A percentile compares a stretch with the other conserved stretches of the same genome.
Conservation (phyloP, 768 basidiomycete species). For the Pseudohyphozyma bogoriensis region DNA sequence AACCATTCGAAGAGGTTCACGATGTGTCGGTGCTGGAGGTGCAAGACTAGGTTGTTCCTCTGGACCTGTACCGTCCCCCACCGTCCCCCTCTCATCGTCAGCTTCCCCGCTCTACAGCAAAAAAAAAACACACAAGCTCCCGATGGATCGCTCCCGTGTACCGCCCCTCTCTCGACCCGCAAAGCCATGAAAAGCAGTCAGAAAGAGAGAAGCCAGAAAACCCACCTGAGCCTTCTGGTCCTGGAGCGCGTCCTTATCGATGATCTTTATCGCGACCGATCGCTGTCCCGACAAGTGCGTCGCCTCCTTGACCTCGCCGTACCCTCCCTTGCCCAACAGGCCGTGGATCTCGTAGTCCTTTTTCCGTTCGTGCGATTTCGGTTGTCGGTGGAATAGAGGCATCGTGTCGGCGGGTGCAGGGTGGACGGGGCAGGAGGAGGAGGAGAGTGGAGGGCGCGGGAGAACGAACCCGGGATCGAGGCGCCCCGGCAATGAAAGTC, state of each 20-base stretch:
- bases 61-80: conserved; percentile 1
- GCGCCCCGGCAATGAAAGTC: too few species aligned
- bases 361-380: not conserved
- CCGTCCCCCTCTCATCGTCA: too few species aligned
- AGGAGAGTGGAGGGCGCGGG: too few species aligned
- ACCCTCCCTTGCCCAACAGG: conserved; percentile 9
- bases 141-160: too few species aligned
- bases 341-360: not conserved
- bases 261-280: conserved; percentile 27
- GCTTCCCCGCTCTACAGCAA: too few species aligned
- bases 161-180: too few species aligned
- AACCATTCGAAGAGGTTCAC: conserved; percentile 22
- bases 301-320: conserved; percentile 23
- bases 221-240: conserved; percentile 8
- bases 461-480: too few species aligned
- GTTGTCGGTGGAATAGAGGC: not conserved
- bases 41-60: conserved; percentile 3
- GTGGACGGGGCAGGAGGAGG: not conserved
- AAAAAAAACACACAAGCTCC: too few species aligned
- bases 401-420: not conserved
- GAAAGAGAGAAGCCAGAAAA: not conserved
- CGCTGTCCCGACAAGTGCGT: not conserved
- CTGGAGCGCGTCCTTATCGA: conserved; percentile 11
- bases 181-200: too few species aligned
- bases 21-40: conserved; percentile 13